These are phyloP conservation scores for Inonotus obliquus DNA, from an alignment of 1,284 basidiomycete genomes.

Conservation along the genomic window DNA sequence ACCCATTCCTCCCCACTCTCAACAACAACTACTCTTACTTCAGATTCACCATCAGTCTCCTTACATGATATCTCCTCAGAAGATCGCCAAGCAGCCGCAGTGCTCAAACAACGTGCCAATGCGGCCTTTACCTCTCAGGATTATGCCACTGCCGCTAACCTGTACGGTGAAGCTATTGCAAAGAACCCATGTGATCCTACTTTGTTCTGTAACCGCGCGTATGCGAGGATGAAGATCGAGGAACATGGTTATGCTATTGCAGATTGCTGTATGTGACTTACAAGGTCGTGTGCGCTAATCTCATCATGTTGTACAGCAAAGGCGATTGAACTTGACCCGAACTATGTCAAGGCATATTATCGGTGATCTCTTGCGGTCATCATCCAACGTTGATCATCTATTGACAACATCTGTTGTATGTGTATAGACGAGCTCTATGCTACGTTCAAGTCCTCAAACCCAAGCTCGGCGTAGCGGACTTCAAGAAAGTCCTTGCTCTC, in stretches of 20 bases:
- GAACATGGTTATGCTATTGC: conserved; percentile 79
- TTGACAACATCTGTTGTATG: conserved; percentile 13
- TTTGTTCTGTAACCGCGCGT: conserved; percentile 77
- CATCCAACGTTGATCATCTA: not conserved
- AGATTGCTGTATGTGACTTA: conserved; percentile 59
- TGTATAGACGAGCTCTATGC: conserved; percentile 81
- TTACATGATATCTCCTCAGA: conserved; percentile 60
- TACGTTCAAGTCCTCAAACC: conserved; percentile 87
- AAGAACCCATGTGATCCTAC: conserved; percentile 75
- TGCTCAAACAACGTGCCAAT: conserved; percentile 82
- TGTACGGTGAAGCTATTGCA: conserved; percentile 77
- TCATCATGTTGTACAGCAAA: conserved; percentile 46
- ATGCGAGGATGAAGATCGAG: conserved; percentile 73
- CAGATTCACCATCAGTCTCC: conserved; percentile 37
- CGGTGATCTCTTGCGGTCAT: conserved; percentile 40
- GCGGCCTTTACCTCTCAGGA: conserved; percentile 70
- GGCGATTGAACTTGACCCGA: conserved; percentile 86
- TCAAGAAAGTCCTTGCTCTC: conserved; percentile 81
- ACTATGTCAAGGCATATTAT: conserved; percentile 91
- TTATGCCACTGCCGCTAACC: conserved; percentile 57
- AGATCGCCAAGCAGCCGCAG: conserved; percentile 61
- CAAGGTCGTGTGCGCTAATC: conserved; percentile 16
- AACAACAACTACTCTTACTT: conserved; percentile 34
- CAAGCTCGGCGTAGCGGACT: conserved; percentile 79
- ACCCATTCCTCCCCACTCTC: not conserved